A percentile compares a stretch with the other conserved stretches of the same genome.
phyloP scores from a whole-genome alignment of 768 basidiomycete species.

The Kwoniella dejecticola region DNA sequence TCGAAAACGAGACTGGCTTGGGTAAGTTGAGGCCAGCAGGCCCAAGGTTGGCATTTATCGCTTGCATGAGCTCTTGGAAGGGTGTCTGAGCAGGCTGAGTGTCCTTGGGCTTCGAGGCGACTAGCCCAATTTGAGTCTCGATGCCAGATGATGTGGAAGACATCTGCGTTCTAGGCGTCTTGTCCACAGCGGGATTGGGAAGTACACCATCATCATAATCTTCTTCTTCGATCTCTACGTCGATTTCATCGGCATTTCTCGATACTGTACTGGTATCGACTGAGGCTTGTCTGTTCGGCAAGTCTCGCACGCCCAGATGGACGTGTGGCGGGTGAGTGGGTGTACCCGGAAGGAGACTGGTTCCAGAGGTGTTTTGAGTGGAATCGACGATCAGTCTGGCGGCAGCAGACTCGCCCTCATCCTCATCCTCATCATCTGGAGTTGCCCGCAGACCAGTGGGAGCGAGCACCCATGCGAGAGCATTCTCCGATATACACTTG shows the following conservation, averaged over 20 bases:
- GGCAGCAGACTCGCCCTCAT: not conserved
- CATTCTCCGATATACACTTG: constrained; percentile 29
- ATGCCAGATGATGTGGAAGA: too few relatives aligned
- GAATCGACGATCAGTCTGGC: too few relatives aligned
- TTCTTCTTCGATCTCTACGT: not conserved
- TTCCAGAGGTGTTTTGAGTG: too few relatives aligned
- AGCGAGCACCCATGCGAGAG: constrained; percentile 34
- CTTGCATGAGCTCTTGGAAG: not conserved
- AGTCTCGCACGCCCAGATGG: too few relatives aligned
- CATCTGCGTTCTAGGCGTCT: too few relatives aligned
- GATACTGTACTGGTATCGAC: not conserved
- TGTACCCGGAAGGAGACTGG: too few relatives aligned
- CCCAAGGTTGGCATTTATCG: constrained; percentile 7
- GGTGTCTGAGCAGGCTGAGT: constrained; percentile 1
- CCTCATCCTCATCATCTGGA: constrained; percentile 5
- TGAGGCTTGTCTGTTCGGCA: too few relatives aligned
- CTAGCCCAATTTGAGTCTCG: too few relatives aligned
- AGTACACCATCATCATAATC: too few relatives aligned
- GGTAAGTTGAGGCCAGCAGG: constrained; percentile 2
- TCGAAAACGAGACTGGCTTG: not conserved
- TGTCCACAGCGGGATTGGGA: not conserved
- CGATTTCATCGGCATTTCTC: constrained; percentile 5
- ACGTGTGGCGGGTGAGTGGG: too few relatives aligned
- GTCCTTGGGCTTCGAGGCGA: too few relatives aligned
- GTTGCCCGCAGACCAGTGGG: constrained; percentile 5